A percentile compares a stretch with the other conserved stretches of the same genome.
phyloP scores from a whole-genome alignment of 495 filamentous ascomycete genomes.

The Neurospora tetrasperma region DNA sequence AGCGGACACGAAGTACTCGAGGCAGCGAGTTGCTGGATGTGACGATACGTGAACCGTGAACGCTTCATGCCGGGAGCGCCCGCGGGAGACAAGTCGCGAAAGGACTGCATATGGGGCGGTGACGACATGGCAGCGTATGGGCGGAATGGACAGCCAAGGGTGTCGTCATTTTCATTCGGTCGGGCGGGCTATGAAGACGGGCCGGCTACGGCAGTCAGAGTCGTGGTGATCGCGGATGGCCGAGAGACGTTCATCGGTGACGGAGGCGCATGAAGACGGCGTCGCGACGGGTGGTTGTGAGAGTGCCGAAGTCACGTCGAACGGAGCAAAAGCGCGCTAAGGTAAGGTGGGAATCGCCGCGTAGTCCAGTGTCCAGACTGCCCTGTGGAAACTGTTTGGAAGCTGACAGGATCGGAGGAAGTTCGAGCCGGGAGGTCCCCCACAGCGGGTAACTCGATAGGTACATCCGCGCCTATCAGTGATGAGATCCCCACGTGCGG shows the following conservation, averaged over 20 bases:
- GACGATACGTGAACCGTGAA: constrained; percentile 75
- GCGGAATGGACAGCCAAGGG: constrained; percentile 20
- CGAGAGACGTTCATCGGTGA: not conserved
- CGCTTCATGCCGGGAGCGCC: constrained; percentile 34
- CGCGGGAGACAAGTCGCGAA: constrained; percentile 30
- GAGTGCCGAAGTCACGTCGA: not conserved
- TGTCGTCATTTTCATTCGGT: not conserved
- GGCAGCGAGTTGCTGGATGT: constrained; percentile 63
- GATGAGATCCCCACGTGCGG: not conserved
- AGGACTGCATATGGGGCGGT: constrained; percentile 15
- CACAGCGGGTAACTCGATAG: not conserved
- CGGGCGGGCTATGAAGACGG: not conserved
- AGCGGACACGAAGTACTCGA: constrained; percentile 66
- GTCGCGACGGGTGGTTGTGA: not conserved
- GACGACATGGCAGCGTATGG: constrained; percentile 15
- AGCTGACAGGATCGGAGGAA: not conserved
- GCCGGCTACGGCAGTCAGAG: not conserved
- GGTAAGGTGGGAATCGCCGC: not conserved
- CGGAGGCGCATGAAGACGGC: not conserved
- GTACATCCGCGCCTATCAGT: not conserved
- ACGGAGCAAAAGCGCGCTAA: not conserved
- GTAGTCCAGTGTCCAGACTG: not conserved
- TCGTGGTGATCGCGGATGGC: not conserved
- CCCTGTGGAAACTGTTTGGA: not conserved
- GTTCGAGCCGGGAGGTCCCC: not conserved